Evolutionary conservation across 768 basidiomycete genomes (phyloP), one percentile per base, ranked within the genome.

Genomic region (Lentinula sp.): DNA sequence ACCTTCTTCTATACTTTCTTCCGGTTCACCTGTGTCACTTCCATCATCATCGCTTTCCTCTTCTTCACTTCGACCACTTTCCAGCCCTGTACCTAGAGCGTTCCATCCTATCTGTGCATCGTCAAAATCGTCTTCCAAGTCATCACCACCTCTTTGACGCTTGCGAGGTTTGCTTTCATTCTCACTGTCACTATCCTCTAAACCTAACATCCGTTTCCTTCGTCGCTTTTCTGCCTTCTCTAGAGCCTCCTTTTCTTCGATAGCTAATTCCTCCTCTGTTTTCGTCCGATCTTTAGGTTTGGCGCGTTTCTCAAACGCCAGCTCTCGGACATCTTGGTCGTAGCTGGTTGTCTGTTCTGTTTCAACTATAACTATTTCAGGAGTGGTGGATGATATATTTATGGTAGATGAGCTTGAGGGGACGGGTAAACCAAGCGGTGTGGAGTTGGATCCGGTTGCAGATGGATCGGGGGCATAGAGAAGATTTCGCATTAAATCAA

Each of bases 231-330:
- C 97, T 1, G 92, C 91, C 71, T 86, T 88, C 74, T 95, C 91
- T 58, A 99, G 73, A 4, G 83, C 80, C 65, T 91, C 90, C 67
- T 93, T 95, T 68, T 90, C 91, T 63, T 96, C 94, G 62, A 89
- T 62, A 4, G 95, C 95, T 32, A 94, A 67, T 68, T 99, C 97
- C 67, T 98, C 94, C 67, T 97, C 96, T 0, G 95, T 98, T 76
- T 97, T 98, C 32, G 93, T 95, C 59, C 97, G 77, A 70, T 99
- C 91, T 69, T 93, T 97, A 0, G 97, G 91, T 64, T 95, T 92
- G 2, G 97, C 91, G 1, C 97, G 84, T 66, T 91, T 86, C 61
- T 98, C 97, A 67, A 95, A 96, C 0, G 89, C 95, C 42, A 98
- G 84, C 65, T 95, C 91, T 16, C 92, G 87, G 8, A 99, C 95